Conservation (phyloP, 2,329 filamentous ascomycete species). For the Cladosporium sp. region DNA sequence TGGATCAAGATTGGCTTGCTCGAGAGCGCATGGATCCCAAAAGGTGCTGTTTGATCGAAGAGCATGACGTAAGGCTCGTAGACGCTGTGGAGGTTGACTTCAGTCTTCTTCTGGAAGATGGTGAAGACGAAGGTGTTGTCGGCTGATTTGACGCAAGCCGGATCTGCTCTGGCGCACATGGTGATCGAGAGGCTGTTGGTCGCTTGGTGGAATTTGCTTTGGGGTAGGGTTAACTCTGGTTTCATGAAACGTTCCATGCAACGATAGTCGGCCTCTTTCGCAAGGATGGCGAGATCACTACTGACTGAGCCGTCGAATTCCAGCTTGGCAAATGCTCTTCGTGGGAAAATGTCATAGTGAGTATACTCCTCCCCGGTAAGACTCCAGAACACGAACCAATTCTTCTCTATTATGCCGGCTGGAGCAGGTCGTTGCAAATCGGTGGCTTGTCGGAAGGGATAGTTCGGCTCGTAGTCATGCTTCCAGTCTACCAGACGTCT, state of each 20-base stretch:
- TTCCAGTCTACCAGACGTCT: slow-evolving; percentile 42
- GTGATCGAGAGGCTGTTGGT: slow-evolving; percentile 57
- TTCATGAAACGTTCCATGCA: slow-evolving; percentile 44
- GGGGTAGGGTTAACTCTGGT: neutral
- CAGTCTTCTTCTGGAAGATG: slow-evolving; percentile 54
- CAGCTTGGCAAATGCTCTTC: slow-evolving; percentile 48
- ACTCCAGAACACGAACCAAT: slow-evolving; percentile 62
- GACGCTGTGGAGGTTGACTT: slow-evolving; percentile 41
- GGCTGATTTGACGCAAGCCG: slow-evolving; percentile 38
- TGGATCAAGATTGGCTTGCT: slow-evolving; percentile 53
- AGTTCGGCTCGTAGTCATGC: neutral
- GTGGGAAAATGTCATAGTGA: slow-evolving; percentile 52
- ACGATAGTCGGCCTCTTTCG: slow-evolving; percentile 36
- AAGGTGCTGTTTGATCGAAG: slow-evolving; percentile 47
- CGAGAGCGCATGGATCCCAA: slow-evolving; percentile 49
- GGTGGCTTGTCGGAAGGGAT: slow-evolving; percentile 40
- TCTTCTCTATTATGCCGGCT: slow-evolving; percentile 52
- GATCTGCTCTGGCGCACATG: slow-evolving; percentile 48
- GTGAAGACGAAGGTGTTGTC: slow-evolving; percentile 53
- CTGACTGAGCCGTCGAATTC: slow-evolving; percentile 44
- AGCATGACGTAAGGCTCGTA: slow-evolving; percentile 57
- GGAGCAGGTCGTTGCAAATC: slow-evolving; percentile 51
- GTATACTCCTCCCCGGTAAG: slow-evolving; percentile 41
- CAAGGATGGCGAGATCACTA: slow-evolving; percentile 42
- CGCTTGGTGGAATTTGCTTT: slow-evolving; percentile 51